phyloP scores from a whole-genome alignment of 345 rosid species.

The Combretum micranthum region DNA sequence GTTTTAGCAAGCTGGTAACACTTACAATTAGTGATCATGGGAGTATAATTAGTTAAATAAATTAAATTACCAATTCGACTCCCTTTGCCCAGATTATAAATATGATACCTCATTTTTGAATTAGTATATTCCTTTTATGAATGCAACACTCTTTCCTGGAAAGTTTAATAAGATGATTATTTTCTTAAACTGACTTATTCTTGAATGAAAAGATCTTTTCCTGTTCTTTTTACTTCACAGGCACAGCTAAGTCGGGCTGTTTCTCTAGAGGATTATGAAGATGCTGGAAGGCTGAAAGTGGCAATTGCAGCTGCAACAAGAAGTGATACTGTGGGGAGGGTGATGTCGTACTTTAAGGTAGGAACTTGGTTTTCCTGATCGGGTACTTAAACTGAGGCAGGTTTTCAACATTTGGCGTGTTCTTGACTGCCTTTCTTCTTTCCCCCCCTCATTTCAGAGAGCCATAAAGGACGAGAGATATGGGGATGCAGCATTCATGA shows the following conservation, averaged over 20 bases:
- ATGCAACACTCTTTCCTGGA: too few relatives aligned
- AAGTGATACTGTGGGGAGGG: conserved; percentile 70
- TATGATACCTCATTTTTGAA: too few relatives aligned
- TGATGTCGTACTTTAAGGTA: conserved; percentile 60
- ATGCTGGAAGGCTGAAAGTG: conserved; percentile 83
- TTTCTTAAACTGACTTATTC: background rate
- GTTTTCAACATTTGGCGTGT: background rate
- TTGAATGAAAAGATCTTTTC: background rate
- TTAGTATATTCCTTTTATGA: too few relatives aligned
- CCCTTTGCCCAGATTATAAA: too few relatives aligned
- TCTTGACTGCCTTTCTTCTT: conserved; percentile 4
- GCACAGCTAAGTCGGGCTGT: conserved; percentile 55
- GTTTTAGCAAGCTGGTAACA: too few relatives aligned
- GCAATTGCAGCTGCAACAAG: conserved; percentile 85
- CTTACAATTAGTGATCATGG: too few relatives aligned
- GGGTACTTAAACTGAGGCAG: background rate
- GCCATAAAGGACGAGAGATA: conserved; percentile 70
- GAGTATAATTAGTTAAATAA: too few relatives aligned
- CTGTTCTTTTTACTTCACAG: conserved; percentile 28
- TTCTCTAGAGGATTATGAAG: conserved; percentile 57
- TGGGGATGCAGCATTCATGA: conserved; percentile 67
- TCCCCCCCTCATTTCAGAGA: conserved; percentile 38
- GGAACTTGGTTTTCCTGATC: conserved; percentile 9
- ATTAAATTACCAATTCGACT: too few relatives aligned
- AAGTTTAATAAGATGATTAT: too few relatives aligned